Conservation (phyloP, 2,329 filamentous ascomycete species). For the Xylariaceae sp. region DNA sequence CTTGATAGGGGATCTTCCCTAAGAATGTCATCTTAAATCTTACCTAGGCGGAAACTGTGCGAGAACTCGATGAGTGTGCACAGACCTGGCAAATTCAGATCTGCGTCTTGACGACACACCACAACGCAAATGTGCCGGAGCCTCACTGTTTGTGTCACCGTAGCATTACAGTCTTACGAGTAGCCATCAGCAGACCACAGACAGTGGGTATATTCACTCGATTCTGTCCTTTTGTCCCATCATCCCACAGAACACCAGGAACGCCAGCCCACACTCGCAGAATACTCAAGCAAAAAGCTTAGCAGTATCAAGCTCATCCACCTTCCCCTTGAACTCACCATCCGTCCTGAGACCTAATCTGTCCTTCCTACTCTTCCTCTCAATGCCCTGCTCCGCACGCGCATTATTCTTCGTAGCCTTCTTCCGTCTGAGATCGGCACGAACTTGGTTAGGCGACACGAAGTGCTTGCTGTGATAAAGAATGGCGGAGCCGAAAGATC, state of each 20-base stretch:
- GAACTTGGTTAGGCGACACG: constrained; percentile 90
- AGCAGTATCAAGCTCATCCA: constrained; percentile 71
- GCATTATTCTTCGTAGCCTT: constrained; percentile 76
- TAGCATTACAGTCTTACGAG: too few relatives aligned
- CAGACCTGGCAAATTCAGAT: too few relatives aligned
- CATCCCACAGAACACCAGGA: constrained; percentile 19
- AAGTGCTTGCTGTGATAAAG: constrained; percentile 99
- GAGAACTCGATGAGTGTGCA: too few relatives aligned
- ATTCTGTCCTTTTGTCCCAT: not conserved
- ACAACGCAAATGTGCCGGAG: too few relatives aligned
- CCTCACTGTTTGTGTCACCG: too few relatives aligned
- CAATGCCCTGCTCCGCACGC: constrained; percentile 69
- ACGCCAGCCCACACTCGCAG: constrained; percentile 17
- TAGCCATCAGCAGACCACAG: too few relatives aligned
- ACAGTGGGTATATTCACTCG: too few relatives aligned
- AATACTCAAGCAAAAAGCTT: constrained; percentile 65
- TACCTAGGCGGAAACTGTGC: too few relatives aligned
- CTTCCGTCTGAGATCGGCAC: constrained; percentile 71
- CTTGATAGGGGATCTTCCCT: too few relatives aligned
- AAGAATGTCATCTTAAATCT: too few relatives aligned
- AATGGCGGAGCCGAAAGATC: constrained; percentile 85
- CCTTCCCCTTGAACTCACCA: constrained; percentile 58
- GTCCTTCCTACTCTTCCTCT: constrained; percentile 69
- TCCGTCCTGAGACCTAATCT: constrained; percentile 70
- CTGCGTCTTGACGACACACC: too few relatives aligned